Conservation (phyloP, 192 early-diverging fungal species). For the Bifiguratus adelaidae region DNA sequence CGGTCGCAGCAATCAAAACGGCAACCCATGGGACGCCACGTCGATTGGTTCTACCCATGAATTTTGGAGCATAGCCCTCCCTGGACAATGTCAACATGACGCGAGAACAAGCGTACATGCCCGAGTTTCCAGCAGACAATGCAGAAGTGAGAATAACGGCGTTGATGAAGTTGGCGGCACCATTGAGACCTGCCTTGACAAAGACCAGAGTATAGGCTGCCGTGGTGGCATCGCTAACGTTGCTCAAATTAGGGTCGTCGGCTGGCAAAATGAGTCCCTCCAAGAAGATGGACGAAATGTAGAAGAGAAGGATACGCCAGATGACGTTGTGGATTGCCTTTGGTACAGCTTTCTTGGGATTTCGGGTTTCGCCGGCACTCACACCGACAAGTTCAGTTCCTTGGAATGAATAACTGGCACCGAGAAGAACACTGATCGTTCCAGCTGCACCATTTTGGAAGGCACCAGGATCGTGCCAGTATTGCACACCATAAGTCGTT, state of each 20-base stretch:
- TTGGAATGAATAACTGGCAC: constrained; percentile 81
- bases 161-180: constrained; percentile 55
- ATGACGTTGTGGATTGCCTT: constrained; percentile 64
- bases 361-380: constrained; percentile 76
- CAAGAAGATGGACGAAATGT: constrained; percentile 51
- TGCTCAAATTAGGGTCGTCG: constrained; percentile 39
- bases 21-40: constrained; percentile 54
- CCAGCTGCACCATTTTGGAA: constrained; percentile 51
- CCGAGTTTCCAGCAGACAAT: constrained; percentile 64
- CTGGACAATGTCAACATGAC: constrained; percentile 48
- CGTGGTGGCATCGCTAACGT: constrained; percentile 21
- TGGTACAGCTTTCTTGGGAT: constrained; percentile 66
- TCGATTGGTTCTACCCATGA: constrained; percentile 31
- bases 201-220: constrained; percentile 6
- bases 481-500: constrained; percentile 42
- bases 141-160: constrained; percentile 62
- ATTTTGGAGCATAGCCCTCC: constrained; percentile 50
- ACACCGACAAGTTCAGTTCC: constrained; percentile 90
- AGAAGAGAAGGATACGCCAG: constrained; percentile 67
- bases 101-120: constrained; percentile 58
- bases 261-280: constrained; percentile 60
- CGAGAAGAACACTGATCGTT: constrained; percentile 55
- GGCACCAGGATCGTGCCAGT: constrained; percentile 50
- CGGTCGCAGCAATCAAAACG: constrained; percentile 31
- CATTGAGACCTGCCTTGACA: constrained; percentile 32